A percentile compares a stretch with the other conserved stretches of the same genome.
Evolutionary conservation across 2,329 filamentous ascomycete genomes (phyloP).

Genomic region (Lasiodiplodia citricola): DNA sequence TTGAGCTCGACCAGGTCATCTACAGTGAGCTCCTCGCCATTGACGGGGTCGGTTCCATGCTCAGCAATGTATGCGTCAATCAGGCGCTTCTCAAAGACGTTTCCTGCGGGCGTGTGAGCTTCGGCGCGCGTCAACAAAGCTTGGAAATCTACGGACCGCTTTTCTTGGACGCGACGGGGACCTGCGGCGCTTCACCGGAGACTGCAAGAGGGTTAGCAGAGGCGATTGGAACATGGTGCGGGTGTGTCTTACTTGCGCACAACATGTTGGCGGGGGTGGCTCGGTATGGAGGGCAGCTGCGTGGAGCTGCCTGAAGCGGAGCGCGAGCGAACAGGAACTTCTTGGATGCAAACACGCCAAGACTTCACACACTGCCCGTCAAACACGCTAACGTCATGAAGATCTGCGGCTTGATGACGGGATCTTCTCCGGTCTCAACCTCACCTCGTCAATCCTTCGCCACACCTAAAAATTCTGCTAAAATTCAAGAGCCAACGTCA

Average conservation of each 20-base stretch:
- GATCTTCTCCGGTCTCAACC: constrained; percentile 19
- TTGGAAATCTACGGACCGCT: constrained; percentile 67
- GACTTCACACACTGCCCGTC: background rate
- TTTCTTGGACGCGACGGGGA: constrained; percentile 93
- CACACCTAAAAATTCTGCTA: background rate
- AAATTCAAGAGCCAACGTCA: background rate
- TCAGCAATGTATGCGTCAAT: constrained; percentile 95
- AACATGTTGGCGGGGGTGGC: constrained; percentile 35
- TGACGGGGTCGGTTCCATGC: constrained; percentile 90
- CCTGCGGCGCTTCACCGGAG: constrained; percentile 93
- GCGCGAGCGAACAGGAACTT: constrained; percentile 16
- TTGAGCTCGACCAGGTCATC: constrained; percentile 91
- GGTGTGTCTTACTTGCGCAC: constrained; percentile 44
- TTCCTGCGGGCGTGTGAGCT: constrained; percentile 61
- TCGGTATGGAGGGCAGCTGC: constrained; percentile 13
- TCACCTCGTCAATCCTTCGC: constrained; percentile 8
- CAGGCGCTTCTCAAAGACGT: constrained; percentile 91
- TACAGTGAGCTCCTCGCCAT: constrained; percentile 78
- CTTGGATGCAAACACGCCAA: constrained; percentile 20
- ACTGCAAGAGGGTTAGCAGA: constrained; percentile 59
- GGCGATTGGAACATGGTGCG: constrained; percentile 26
- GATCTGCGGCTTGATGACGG: constrained; percentile 3
- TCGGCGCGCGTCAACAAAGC: constrained; percentile 26
- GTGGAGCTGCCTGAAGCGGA: constrained; percentile 15
- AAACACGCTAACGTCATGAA: constrained; percentile 12